Evolutionary conservation across 208 protist species (phyloP).

Genomic region (Leishmania aethiopica): DNA sequence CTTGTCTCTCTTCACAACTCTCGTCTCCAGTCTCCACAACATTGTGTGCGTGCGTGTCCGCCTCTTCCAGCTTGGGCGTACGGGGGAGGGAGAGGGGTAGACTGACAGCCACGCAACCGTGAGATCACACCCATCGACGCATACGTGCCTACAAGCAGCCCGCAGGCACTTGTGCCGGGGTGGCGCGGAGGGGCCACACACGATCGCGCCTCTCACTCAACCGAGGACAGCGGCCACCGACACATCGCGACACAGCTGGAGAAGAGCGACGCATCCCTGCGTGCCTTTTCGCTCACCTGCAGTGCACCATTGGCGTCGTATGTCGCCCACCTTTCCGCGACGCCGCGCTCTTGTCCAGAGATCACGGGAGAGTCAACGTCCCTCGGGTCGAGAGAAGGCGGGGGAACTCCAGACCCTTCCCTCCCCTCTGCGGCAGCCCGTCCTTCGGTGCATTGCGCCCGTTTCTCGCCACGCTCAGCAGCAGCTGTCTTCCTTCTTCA

Average conservation of each 20-base stretch:
- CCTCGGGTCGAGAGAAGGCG: neutral
- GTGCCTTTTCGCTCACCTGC: neutral
- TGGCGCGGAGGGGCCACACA: neutral
- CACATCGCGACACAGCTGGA: neutral
- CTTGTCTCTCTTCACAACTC: too few relatives aligned
- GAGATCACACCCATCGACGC: neutral
- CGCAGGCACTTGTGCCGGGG: neutral
- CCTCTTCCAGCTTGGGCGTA: neutral
- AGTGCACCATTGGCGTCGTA: neutral
- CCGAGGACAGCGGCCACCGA: neutral
- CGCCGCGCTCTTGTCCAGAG: neutral
- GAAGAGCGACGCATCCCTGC: neutral
- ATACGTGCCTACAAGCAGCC: neutral
- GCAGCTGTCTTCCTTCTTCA: slow-evolving; percentile 56
- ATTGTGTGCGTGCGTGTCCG: neutral
- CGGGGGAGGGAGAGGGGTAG: neutral
- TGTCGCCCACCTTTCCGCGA: neutral
- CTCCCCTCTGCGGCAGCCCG: neutral
- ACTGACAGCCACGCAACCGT: neutral
- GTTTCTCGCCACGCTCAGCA: slow-evolving; percentile 35
- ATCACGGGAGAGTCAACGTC: neutral
- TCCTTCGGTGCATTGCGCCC: neutral
- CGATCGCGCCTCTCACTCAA: neutral
- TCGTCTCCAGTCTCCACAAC: neutral
- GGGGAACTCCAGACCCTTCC: neutral